Base-by-base conservation (phyloP, 176 grass and related monocot genomes). In the Carex pumila region DNA sequence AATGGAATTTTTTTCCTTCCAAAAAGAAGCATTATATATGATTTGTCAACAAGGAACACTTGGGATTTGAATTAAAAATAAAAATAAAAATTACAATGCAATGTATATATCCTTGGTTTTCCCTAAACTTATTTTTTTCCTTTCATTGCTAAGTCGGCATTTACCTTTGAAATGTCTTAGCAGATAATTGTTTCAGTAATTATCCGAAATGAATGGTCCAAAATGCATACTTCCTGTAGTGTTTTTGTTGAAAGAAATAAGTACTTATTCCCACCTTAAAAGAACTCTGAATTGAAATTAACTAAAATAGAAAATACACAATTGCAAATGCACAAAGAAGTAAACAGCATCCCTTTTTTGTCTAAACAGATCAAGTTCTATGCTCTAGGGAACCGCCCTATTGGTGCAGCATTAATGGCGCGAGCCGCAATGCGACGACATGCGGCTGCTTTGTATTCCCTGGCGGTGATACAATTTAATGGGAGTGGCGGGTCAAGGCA, bases 291-390 rank as follows among this genome's bases (percentile, higher is more conserved):
- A 74, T 6, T 74, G 12, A 31, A 75, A 74, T 13, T 29, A 11
- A 31, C 1, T 12, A 22, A 55, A 77, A 57, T 49, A 55, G 0
- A 76, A 1, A 14, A 71, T 41, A 39, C 36, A 45, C 36, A 36
- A 62, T 71, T 71, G 7, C 15, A 56, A 17, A 39, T 39, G 37
- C 22, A 32, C 50, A 17, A n/a, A 15, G 7, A n/a, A n/a, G 13
- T 39, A 53, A 49, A 83, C 6, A 13, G 7, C 55, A 56, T 82
- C 8, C 13, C 32, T 82, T 15, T 62, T 58, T 47, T 82, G 12
- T 18, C 49, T 13, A 60, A 25, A 61, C 80, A 90, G 88, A 84
- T 91, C 68, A 80, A 76, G 52, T 91, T 91, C 86, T 91, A 91
- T 59, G 84, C 75, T 60, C 18, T 88, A 6, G 69, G 60, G 5